Percentiles rank a stretch among this genome's conserved stretches.
phyloP scores from a whole-genome alignment of 2,329 filamentous ascomycete genomes.

The Biscogniauxia marginata region DNA sequence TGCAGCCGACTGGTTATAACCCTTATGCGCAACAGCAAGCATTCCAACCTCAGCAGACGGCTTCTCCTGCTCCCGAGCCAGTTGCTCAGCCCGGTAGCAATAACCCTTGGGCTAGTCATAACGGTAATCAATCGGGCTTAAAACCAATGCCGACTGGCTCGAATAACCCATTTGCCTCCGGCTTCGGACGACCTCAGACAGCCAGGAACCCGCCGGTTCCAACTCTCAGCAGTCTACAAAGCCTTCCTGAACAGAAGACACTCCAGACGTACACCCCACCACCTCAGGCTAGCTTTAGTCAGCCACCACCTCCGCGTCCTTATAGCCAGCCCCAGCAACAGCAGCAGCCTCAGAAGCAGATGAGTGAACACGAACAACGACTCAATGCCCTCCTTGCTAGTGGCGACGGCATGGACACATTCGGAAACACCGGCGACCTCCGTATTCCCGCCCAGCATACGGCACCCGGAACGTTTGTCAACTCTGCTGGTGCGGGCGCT shows the following conservation, averaged over 20 bases:
- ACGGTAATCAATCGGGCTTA: slow-evolving; percentile 59
- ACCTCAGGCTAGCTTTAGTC: slow-evolving; percentile 44
- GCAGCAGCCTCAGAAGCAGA: slow-evolving; percentile 51
- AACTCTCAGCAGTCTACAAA: slow-evolving; percentile 60
- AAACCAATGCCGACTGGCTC: slow-evolving; percentile 88
- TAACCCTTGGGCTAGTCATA: slow-evolving; percentile 82
- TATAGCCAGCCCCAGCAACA: slow-evolving; percentile 41
- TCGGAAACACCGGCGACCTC: slow-evolving; percentile 93
- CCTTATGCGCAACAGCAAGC: slow-evolving; percentile 53
- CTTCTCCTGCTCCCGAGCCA: slow-evolving; percentile 50
- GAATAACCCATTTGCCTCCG: slow-evolving; percentile 91
- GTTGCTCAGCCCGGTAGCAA: slow-evolving; percentile 77
- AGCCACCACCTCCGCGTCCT: slow-evolving; percentile 35
- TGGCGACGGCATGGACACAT: slow-evolving; percentile 94
- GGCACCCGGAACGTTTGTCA: slow-evolving; percentile 92
- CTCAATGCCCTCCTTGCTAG: slow-evolving; percentile 83
- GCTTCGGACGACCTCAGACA: slow-evolving; percentile 62
- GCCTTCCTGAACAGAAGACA: slow-evolving; percentile 78
- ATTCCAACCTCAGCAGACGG: slow-evolving; percentile 42
- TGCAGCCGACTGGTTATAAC: slow-evolving; percentile 54
- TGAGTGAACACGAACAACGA: slow-evolving; percentile 66
- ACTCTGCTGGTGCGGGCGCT: slow-evolving; percentile 83
- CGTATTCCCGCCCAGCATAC: slow-evolving; percentile 97
- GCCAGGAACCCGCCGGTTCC: slow-evolving; percentile 61
- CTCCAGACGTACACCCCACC: slow-evolving; percentile 51